Evolutionary conservation across 2,329 filamentous ascomycete genomes (phyloP), one percentile per base, ranked within the genome.

Genomic region (Albophoma yamanashiensis): DNA sequence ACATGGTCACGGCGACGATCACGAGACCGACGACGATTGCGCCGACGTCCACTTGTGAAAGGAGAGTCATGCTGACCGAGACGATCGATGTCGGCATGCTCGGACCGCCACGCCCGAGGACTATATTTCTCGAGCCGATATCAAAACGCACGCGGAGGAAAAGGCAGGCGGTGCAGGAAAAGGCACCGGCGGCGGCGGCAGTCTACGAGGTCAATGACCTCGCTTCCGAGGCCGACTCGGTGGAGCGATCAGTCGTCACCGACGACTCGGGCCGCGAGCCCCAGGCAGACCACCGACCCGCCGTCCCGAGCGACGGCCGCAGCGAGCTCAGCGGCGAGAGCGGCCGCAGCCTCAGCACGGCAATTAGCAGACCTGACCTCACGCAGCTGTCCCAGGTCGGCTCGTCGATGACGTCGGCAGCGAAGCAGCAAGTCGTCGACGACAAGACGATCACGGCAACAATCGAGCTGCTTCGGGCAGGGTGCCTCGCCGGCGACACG

Each of bases 1-100:
- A 97, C 75, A 86, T 93, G 77, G 83, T 97, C 67, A 93, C 91
- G 7, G 89, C 93, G 39, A 97, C 92, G 11, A 74, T 97, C 60
- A 97, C 93, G 25, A 86, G 92, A 60, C 93, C 94, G 25, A 94
- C 89, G 0, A 87, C 92, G 7, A 95, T 97, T 63, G 83, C 88
- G 17, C 88, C 93, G 2, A 92, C 88, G 2, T 82, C 87, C 12
- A 89, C 85, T 42, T 94, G 89, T 74, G 91, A 96, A 65, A 83
- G 86, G 62, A 92, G 92, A 68, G 81, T 99, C 27, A 85, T 87
- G 62, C 78, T 97, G 9, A 78, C 90, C 40, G 91, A 97, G 72
- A 86, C 84, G 61, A 87, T 97, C 57, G 94, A 99, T 69, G 87
- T 97, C 64, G 91, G 90, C 7, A 76, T 85, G 1, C 79, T 97